These are phyloP conservation scores for Ceratocystis harringtonii DNA, from an alignment of 2,329 filamentous ascomycete species.

Conservation along the genomic window DNA sequence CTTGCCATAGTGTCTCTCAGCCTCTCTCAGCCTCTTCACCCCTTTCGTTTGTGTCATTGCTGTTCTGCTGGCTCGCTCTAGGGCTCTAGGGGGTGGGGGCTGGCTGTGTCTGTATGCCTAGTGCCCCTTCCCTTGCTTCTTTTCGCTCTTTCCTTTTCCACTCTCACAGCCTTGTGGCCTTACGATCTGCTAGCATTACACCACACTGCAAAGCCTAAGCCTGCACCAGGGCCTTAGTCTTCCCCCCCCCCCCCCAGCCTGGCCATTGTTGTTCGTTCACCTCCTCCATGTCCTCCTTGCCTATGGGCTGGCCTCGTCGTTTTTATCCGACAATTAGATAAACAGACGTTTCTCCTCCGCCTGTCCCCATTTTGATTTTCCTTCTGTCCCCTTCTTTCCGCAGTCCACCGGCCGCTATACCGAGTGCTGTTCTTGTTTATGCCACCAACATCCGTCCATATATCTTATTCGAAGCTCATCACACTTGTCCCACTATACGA, in stretches of 20 bases:
- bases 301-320: neutral
- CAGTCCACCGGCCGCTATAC: no score
- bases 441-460: no score
- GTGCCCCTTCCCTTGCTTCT: neutral
- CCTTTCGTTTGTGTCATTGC: neutral
- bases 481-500: no score
- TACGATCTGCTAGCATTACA: no score
- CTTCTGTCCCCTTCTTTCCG: neutral
- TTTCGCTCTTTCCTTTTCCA: neutral
- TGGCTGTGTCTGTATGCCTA: neutral
- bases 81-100: neutral
- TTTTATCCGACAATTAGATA: neutral
- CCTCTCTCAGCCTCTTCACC: neutral
- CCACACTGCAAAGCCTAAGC: neutral
- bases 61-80: neutral
- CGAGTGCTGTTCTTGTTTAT: no score
- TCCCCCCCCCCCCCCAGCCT: neutral
- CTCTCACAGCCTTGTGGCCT: neutral
- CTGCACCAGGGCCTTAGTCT: neutral
- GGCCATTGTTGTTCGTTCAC: neutral
- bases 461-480: no score
- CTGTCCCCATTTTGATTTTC: neutral
- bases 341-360: neutral
- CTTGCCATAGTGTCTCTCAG: neutral
- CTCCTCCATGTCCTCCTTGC: neutral